Evolutionary conservation across 495 filamentous ascomycete species (phyloP), one percentile per base, ranked within the genome.

Genomic region (Penicillium roqueforti): DNA sequence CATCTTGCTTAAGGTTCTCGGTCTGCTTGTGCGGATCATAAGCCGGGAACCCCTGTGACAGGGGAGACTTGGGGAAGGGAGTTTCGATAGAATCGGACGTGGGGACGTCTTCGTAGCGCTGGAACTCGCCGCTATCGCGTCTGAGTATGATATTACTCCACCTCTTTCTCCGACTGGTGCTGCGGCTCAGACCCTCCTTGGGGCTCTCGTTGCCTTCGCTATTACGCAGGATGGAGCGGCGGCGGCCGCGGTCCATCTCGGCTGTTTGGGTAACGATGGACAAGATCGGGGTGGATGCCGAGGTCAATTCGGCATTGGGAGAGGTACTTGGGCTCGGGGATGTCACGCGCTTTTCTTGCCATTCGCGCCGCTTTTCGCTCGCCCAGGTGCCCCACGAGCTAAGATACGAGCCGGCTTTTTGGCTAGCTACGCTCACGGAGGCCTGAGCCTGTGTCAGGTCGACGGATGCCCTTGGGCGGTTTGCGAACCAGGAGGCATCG

Each of bases 321-420:
- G 6, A n/a, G 14, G 29, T n/a, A 8, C 39, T 53, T n/a, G 66
- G 57, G 25, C 54, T 63, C 0, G 69, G 52, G 3, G 74, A 59
- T 20, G 69, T 42, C 13, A 57, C 59, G 51, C 68, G 71, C 50
- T 71, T 73, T 23, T 78, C 71, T 47, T 76, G 75, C 79, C 76
- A 80, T 43, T 76, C 75, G 62, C 87, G 89, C 43, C 87, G 77
- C 72, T 95, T 95, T 71, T 98, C 92, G 26, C 83, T 84, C 6
- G 92, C 92, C 93, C 93, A 98, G 2, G 83, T 73, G n/a, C 91
- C 86, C 95, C 95, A 97, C 23, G 90, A 95, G 45, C 86, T 91
- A 43, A 98, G 77, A 61, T 96, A 98, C 5, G 92, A 87, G 16
- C 89, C 81, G 9, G 92, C 92, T 56, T 85, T 86, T 57, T 84